Conservation (phyloP, 2,329 filamentous ascomycete species). For the Sporothrix pallida region DNA sequence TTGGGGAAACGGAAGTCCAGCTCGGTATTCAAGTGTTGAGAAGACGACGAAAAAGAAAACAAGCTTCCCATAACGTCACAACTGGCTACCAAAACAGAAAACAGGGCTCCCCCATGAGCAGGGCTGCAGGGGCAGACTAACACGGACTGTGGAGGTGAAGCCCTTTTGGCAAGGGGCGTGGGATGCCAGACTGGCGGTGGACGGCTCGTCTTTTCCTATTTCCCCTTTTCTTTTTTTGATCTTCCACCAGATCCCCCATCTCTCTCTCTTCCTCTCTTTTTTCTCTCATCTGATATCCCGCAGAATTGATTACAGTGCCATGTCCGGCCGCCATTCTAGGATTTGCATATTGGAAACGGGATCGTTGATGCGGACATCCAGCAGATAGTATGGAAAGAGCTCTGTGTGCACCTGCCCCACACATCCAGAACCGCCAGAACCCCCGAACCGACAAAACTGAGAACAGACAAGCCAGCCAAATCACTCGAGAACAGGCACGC, state of each 20-base stretch:
- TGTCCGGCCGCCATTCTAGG: not conserved
- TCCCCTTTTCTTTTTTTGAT: not conserved
- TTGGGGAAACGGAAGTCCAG: conserved; percentile 2
- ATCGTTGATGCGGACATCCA: conserved; percentile 4
- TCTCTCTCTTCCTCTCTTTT: not conserved
- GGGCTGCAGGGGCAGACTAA: conserved; percentile 17
- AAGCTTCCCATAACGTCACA: not conserved
- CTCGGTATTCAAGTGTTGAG: not conserved
- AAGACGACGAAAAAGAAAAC: not conserved
- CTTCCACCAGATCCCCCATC: not conserved
- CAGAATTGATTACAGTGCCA: not conserved
- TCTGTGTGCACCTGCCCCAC: conserved; percentile 14
- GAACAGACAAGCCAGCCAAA: not conserved
- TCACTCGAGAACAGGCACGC: conserved; percentile 2
- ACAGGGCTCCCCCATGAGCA: not conserved
- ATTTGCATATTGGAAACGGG: conserved; percentile 25
- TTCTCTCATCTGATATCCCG: not conserved
- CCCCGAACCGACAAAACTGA: not conserved
- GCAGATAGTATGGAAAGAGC: conserved; percentile 14
- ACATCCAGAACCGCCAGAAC: conserved; percentile 3
- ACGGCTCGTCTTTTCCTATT: conserved; percentile 10
- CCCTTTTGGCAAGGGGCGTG: not conserved
- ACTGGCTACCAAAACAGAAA: not conserved
- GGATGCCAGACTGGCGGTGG: conserved; percentile 16
- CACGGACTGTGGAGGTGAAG: conserved; percentile 21